Percentiles rank a stretch among this genome's conserved stretches.
Evolutionary conservation across 1,139 yeast genomes (phyloP).

Genomic region (Barnettozyma hawaiiensis): DNA sequence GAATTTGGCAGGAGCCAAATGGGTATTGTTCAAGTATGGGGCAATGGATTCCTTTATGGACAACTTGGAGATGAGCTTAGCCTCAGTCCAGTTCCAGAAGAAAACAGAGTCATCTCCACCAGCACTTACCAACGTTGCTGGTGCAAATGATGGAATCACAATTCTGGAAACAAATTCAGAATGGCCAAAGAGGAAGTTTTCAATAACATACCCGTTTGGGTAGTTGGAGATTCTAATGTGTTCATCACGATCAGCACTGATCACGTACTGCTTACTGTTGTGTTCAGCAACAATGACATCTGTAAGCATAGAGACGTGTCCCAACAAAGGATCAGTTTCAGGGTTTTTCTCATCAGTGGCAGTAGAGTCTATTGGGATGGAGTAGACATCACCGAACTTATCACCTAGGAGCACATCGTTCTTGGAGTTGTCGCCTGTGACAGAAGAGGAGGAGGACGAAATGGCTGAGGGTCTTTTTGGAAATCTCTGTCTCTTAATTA

Average conservation of each 20-base stretch:
- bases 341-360: conserved; percentile 24
- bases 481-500: conserved; percentile 66
- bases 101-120: conserved; percentile 86
- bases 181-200: conserved; percentile 85
- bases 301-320: conserved; percentile 96
- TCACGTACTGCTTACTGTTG: conserved; percentile 44
- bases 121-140: conserved; percentile 57
- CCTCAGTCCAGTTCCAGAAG: conserved; percentile 70
- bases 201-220: conserved; percentile 74
- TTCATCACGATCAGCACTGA: conserved; percentile 93
- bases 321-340: conserved; percentile 59
- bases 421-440: conserved; percentile 42
- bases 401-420: conserved; percentile 73
- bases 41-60: conserved; percentile 44
- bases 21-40: conserved; percentile 49
- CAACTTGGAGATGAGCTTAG: conserved; percentile 42
- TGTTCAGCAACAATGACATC: conserved; percentile 49
- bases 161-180: conserved; percentile 70
- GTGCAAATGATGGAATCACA: conserved; percentile 45
- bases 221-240: conserved; percentile 84
- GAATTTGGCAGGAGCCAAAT: conserved; percentile 64
- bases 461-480: conserved; percentile 89
- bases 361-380: conserved; percentile 37
- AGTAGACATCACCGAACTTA: conserved; percentile 93
- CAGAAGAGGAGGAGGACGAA: too few relatives aligned